A percentile compares a stretch with the other conserved stretches of the same genome.
Conservation (phyloP, 768 basidiomycete species). For the Tylopilus felleus region DNA sequence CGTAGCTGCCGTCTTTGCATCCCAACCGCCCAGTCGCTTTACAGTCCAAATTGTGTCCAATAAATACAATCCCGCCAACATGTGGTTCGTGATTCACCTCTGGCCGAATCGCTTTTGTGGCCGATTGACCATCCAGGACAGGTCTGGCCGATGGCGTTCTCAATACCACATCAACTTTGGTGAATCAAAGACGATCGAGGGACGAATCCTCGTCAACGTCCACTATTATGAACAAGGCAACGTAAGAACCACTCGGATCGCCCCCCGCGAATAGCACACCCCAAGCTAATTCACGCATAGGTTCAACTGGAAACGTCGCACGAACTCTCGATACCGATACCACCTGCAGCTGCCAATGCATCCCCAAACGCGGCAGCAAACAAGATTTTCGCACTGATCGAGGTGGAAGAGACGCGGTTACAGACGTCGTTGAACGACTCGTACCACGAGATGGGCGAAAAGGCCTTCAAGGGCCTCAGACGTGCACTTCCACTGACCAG, state of each 20-base stretch:
- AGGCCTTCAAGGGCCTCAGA: constrained; percentile 87
- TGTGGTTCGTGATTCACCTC: constrained; percentile 55
- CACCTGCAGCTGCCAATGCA: constrained; percentile 52
- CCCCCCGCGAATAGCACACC: neutral
- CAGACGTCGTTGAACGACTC: constrained; percentile 77
- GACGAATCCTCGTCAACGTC: constrained; percentile 76
- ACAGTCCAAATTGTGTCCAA: constrained; percentile 88
- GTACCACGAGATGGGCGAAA: constrained; percentile 89
- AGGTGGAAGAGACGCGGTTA: constrained; percentile 75
- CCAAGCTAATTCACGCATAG: constrained; percentile 36
- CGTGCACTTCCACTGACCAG: constrained; percentile 89
- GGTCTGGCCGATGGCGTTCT: constrained; percentile 96
- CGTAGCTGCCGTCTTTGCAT: constrained; percentile 68
- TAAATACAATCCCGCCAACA: constrained; percentile 92
- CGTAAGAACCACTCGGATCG: constrained; percentile 40
- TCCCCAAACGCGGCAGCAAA: constrained; percentile 52
- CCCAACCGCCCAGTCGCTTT: constrained; percentile 46
- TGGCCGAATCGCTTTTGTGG: neutral
- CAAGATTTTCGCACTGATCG: constrained; percentile 78
- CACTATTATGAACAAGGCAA: constrained; percentile 99
- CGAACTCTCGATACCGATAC: constrained; percentile 59
- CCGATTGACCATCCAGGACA: constrained; percentile 27
- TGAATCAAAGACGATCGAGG: constrained; percentile 55
- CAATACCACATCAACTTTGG: constrained; percentile 72
- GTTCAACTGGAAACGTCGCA: constrained; percentile 87